Evolutionary conservation across 306 rosid species (phyloP).

Genomic region (Psophocarpus tetragonolobus): DNA sequence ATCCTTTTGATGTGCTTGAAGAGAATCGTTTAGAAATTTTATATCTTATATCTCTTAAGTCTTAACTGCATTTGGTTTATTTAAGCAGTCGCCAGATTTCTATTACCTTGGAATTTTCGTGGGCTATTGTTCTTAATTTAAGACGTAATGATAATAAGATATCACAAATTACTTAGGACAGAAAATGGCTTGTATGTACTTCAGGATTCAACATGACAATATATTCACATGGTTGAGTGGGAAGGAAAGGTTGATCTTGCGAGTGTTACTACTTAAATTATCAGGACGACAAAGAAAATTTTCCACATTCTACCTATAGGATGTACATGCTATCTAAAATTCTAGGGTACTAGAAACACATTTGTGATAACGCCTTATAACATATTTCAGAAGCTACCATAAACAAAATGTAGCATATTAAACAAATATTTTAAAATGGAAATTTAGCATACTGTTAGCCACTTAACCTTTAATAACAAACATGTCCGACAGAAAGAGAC

Average conservation of each 20-base stretch:
- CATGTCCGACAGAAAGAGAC: background rate
- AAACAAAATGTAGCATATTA: background rate
- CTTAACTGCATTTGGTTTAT: constrained; percentile 24
- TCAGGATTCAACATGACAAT: background rate
- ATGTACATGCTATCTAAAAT: background rate
- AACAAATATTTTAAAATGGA: background rate
- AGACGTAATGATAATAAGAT: background rate
- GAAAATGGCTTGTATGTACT: background rate
- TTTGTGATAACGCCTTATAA: background rate
- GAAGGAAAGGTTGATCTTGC: background rate
- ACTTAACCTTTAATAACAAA: constrained; percentile 8
- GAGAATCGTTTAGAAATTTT: constrained; percentile 19
- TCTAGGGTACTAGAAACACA: background rate
- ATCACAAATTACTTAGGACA: background rate
- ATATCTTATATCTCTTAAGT: background rate
- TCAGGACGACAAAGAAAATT: background rate
- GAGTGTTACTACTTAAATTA: background rate
- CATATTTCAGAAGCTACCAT: background rate
- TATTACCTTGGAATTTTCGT: constrained; percentile 17
- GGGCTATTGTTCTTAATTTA: background rate
- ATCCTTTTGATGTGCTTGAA: constrained; percentile 23
- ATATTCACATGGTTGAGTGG: background rate
- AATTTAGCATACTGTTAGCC: background rate
- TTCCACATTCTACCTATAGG: constrained; percentile 15
- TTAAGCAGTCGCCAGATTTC: constrained; percentile 29